phyloP scores from a whole-genome alignment of 2,329 filamentous ascomycete species.

The Chalaropsis ovoidea region DNA sequence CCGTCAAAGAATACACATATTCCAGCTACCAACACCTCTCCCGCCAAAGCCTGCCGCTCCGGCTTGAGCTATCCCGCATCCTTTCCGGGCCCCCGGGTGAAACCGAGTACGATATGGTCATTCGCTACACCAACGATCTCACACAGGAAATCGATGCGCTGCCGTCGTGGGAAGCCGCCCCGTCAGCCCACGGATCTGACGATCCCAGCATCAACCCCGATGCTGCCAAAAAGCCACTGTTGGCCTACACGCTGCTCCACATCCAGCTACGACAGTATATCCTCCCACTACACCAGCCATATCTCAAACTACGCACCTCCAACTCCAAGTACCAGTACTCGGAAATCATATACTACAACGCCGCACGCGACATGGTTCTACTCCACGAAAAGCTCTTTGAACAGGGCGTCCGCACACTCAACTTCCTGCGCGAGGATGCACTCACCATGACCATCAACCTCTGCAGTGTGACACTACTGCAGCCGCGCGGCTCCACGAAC shows the following conservation, averaged over 20 bases:
- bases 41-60: constrained; percentile 46
- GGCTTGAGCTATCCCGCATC: constrained; percentile 48
- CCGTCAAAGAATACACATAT: constrained; percentile 46
- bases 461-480: constrained; percentile 51
- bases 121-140: constrained; percentile 51
- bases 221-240: constrained; percentile 44
- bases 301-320: constrained; percentile 48
- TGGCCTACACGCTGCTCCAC: constrained; percentile 51
- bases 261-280: constrained; percentile 53
- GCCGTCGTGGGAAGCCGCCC: constrained; percentile 43
- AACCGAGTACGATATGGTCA: constrained; percentile 52
- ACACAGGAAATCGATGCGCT: constrained; percentile 51
- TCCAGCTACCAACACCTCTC: constrained; percentile 50
- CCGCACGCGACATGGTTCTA: constrained; percentile 51
- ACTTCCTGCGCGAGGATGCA: constrained; percentile 51
- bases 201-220: constrained; percentile 25
- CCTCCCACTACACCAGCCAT: constrained; percentile 51
- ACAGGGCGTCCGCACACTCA: constrained; percentile 48
- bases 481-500: constrained; percentile 48
- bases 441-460: constrained; percentile 52
- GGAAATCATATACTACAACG: constrained; percentile 54
- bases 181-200: not conserved
- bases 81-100: constrained; percentile 46
- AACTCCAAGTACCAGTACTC: constrained; percentile 54
- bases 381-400: constrained; percentile 51